These are phyloP conservation scores for Protoeuglena noctilucae DNA, from an alignment of 139 green algal genomes.

Conservation along the genomic window DNA sequence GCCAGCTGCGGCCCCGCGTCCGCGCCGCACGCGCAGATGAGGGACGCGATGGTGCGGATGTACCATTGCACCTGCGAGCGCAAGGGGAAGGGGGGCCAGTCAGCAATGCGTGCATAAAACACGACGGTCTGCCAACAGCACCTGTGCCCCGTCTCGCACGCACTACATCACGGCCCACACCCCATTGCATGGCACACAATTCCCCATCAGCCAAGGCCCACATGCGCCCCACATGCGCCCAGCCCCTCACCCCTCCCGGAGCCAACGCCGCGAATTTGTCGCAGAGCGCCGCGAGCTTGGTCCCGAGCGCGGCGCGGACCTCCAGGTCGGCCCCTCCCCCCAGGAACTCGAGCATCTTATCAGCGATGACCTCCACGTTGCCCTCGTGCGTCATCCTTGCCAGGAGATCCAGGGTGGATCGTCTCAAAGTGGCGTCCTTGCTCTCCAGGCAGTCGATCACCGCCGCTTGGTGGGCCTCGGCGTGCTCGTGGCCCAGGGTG, in stretches of 20 bases:
- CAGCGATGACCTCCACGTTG: slow-evolving; percentile 87
- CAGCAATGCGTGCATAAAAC: too few species aligned
- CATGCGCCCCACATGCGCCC: slow-evolving; percentile 37
- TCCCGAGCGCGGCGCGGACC: slow-evolving; percentile 17
- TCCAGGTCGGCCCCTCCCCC: slow-evolving; percentile 35
- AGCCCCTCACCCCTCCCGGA: too few species aligned
- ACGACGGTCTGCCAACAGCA: too few species aligned
- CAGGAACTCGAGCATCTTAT: slow-evolving; percentile 82
- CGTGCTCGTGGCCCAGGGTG: slow-evolving; percentile 36
- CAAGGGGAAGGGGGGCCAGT: too few species aligned
- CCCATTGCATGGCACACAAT: slow-evolving; percentile 70
- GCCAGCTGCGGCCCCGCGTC: too few species aligned
- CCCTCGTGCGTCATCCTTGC: slow-evolving; percentile 82
- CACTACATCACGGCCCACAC: slow-evolving; percentile 76
- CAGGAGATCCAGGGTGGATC: slow-evolving; percentile 90
- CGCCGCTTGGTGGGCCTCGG: slow-evolving; percentile 68
- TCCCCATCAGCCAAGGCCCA: slow-evolving; percentile 73
- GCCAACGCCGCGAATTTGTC: too few species aligned
- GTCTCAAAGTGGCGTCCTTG: slow-evolving; percentile 79
- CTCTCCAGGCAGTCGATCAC: slow-evolving; percentile 96
- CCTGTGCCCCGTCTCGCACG: slow-evolving; percentile 15
- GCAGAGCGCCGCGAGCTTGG: slow-evolving; percentile 26
- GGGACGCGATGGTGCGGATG: too few species aligned
- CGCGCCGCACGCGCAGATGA: too few species aligned
- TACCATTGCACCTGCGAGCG: too few species aligned